Conservation (phyloP, 208 protist species). For the Jaenimonas drosophilae region DNA sequence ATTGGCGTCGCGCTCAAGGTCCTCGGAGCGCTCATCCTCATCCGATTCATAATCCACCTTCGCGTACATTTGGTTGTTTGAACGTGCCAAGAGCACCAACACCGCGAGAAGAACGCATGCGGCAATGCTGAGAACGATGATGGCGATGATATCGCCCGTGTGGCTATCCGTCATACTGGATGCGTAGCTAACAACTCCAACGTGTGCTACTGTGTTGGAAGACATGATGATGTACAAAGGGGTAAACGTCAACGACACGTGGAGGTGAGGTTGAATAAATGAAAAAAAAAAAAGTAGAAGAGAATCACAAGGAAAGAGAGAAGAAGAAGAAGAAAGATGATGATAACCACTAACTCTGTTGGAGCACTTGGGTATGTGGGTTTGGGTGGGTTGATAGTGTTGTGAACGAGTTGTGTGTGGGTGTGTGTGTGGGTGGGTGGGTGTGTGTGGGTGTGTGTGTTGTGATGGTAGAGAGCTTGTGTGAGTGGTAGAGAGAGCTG, state of each 20-base stretch:
- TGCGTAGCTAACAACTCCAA: neutral
- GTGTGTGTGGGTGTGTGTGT: neutral
- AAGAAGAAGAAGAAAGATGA: neutral
- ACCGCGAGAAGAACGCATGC: neutral
- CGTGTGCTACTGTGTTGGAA: neutral
- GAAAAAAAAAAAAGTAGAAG: conserved; percentile 7
- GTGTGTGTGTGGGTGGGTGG: neutral
- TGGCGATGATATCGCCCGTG: conserved; percentile 1
- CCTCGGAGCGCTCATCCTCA: conserved; percentile 5
- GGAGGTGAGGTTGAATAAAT: conserved; percentile 1
- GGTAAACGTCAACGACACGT: no score
- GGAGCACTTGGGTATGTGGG: neutral
- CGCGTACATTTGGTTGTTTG: conserved; percentile 10
- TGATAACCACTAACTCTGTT: neutral
- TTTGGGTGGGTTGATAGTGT: neutral
- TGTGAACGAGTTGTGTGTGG: neutral
- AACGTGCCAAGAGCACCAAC: conserved; percentile 5
- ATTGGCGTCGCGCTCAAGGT: neutral
- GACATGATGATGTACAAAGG: no score
- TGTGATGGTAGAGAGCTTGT: neutral
- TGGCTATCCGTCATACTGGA: conserved; percentile 1
- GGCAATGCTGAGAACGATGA: conserved; percentile 1
- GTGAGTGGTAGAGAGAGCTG: no score
- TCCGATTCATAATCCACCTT: conserved; percentile 8
- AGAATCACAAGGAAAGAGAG: conserved; percentile 1